phyloP scores from a whole-genome alignment of 192 early-diverging fungal genomes.

The Chytriomyces confervae region DNA sequence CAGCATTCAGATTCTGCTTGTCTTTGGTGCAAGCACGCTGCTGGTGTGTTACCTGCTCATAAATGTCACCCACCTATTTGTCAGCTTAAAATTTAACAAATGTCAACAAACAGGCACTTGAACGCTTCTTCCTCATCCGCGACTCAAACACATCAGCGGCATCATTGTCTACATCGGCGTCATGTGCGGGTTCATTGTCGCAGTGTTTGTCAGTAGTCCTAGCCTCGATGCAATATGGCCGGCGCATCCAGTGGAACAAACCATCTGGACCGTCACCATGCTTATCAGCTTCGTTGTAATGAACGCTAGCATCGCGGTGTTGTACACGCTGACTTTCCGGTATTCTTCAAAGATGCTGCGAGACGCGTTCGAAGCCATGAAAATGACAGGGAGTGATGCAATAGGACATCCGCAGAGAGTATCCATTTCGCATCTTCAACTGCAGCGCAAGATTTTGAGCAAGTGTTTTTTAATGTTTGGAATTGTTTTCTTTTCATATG shows the following conservation, averaged over 20 bases:
- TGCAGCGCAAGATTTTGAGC: slow-evolving; percentile 1
- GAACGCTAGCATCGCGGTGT: neutral
- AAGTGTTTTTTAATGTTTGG: neutral
- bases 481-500: neutral
- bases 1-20: neutral
- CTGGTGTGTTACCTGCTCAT: neutral
- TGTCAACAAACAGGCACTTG: neutral
- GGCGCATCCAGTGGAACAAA: neutral
- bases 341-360: neutral
- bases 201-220: neutral
- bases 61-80: neutral
- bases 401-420: too few species aligned
- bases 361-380: neutral
- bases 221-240: neutral
- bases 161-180: neutral
- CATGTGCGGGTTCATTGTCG: neutral
- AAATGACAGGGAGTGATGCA: neutral
- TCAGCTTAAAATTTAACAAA: neutral
- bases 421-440: neutral
- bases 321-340: neutral
- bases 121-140: neutral
- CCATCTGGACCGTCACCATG: neutral
- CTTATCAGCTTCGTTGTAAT: neutral
- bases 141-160: neutral
- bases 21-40: neutral